Conservation (phyloP, 208 protist species). For the Wallacemonas rigidus region DNA sequence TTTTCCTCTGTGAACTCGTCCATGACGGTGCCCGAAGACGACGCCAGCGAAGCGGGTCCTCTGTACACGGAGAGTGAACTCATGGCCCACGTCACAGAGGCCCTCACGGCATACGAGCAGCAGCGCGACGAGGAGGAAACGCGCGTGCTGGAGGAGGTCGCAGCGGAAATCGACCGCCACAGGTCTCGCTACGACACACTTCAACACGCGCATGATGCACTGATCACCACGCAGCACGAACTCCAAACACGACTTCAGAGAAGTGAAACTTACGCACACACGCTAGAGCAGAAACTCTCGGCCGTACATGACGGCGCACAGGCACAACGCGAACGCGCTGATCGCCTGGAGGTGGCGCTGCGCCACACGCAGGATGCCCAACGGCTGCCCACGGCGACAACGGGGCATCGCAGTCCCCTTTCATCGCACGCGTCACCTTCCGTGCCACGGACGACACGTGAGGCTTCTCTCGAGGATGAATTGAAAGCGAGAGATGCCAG, state of each 20-base stretch:
- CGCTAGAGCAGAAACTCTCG: constrained; percentile 33
- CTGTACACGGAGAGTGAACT: constrained; percentile 51
- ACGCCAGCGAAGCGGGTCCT: neutral
- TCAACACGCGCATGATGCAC: constrained; percentile 25
- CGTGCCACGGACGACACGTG: constrained; percentile 1
- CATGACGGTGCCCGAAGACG: neutral
- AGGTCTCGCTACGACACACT: constrained; percentile 42
- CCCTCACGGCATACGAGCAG: constrained; percentile 59
- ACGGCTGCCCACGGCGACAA: constrained; percentile 11
- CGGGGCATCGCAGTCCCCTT: too few species aligned
- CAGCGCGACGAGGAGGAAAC: constrained; percentile 74
- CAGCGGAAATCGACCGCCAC: constrained; percentile 67
- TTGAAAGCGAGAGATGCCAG: neutral
- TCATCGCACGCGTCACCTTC: neutral
- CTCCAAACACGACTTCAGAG: constrained; percentile 32
- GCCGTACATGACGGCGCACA: constrained; percentile 40
- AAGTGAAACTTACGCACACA: constrained; percentile 23
- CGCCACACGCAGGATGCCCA: constrained; percentile 56
- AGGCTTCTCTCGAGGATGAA: constrained; percentile 26
- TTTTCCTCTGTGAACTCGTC: neutral
- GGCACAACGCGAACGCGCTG: constrained; percentile 29
- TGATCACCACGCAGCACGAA: constrained; percentile 22
- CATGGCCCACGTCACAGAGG: constrained; percentile 26
- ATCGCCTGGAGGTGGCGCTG: constrained; percentile 50
- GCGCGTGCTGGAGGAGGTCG: constrained; percentile 60